Evolutionary conservation across 192 early-diverging fungal genomes (phyloP), one percentile per base, ranked within the genome.

Genomic region (Spizellomyces sp.): DNA sequence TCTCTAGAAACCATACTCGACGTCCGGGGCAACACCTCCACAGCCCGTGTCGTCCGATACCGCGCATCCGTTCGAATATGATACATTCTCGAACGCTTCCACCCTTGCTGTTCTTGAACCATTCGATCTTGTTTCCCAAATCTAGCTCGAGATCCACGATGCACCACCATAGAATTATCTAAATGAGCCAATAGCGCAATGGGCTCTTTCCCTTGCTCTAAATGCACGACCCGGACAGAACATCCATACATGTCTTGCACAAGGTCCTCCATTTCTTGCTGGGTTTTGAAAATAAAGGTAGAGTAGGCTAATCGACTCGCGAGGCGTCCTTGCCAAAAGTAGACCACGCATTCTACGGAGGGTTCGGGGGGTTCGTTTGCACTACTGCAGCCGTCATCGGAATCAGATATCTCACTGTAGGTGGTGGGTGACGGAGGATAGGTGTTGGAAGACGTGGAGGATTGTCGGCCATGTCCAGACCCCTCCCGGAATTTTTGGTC

Each of bases 141-240:
- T 27, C 41, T 70, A 10, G 50, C 45, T 41, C 82, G 64, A n/a
- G 43, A 54, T 1, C 84, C 84, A 0, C 71, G 58, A 69, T 83
- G 85, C 14, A 87, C 21, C 2, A 83, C 71, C 22, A 66, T 42
- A 9, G 52, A 9, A 69, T 87, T 87, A 22, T 73, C 76, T 41
- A 86, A 66, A 71, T 83, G 83, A 10, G 85, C 80, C 42, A 87
- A 59, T n/a, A 87, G 61, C 17, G 70, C 79, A 46, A 86, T 27
- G 5, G 83, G 80, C 55, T 87, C 85, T 44, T 74, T 77, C 19
- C 79, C 84, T 54, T 79, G 79, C 50, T 77, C 77, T 5, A 81
- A 45, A n/a, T 72, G 67, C 14, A 70, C 75, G 7, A 85, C 65
- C 43, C 66, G 36, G 21, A 84, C 75, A 14, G 52, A 15, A 61